Base-by-base conservation (phyloP, 164 flowering plant species). In the Chloranthus sessilifolius region DNA sequence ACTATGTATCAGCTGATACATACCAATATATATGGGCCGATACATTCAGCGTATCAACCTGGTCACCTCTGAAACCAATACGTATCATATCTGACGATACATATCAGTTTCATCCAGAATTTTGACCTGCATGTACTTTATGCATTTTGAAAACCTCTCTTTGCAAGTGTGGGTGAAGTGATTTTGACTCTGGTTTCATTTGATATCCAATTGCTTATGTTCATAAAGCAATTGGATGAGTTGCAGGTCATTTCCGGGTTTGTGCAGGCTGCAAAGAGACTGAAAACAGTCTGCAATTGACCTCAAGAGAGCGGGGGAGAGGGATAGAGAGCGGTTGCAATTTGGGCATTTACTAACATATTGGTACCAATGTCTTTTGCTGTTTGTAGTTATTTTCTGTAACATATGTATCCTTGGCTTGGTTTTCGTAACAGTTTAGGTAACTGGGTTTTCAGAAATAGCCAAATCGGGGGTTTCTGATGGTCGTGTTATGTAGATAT, bases 181-280 rank as follows among this genome's bases (percentile, higher is more conserved):
- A 31, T n/a, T 19, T 21, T 43, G 30, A 43, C 16, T 10, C n/a
- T 10, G 11, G 5, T 9, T 43, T 28, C 31, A 24, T 52, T 30
- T 56, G 36, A 27, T 46, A 47, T n/a, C 66, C 46, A 28, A 60
- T 51, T 63, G 63, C 25, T 50, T 41, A 45, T 20, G 44, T 47
- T 60, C 39, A 52, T 73, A 75, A 47, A 90, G 95, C 90, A 85
- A 83, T 71, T 91, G 86, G 98, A 91, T 47, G 98, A 91, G 83
- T 58, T 85, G 73, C 95, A 91, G 74, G 98, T 91, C n/a, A 85
- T 91, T 19, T 69, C 67, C 14, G 89, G 88, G 43, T 91, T 91
- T 60, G 92, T 73, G 50, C 75, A 85, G 60, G 82, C 95, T 26
- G 95, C 96, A 0, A 91, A 80, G 80, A 75, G 90, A 59, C 68